phyloP scores from a whole-genome alignment of 1,284 basidiomycete genomes.

The Ustilago sp. region DNA sequence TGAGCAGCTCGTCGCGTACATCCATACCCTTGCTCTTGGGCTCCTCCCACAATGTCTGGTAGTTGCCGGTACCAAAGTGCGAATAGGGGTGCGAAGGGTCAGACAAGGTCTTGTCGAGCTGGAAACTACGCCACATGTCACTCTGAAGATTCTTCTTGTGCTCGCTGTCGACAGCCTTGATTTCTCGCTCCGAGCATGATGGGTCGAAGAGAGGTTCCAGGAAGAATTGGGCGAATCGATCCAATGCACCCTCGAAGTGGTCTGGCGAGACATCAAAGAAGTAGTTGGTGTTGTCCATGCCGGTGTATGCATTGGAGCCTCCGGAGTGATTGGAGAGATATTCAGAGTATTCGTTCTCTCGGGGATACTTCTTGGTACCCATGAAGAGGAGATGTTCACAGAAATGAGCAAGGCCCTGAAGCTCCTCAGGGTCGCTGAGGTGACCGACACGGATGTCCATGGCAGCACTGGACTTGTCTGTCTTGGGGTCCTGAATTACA shows the following conservation, averaged over 20 bases:
- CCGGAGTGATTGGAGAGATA: slow-evolving; percentile 93
- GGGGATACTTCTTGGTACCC: slow-evolving; percentile 73
- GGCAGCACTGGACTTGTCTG: slow-evolving; percentile 95
- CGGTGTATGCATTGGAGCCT: slow-evolving; percentile 91
- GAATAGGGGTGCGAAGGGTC: slow-evolving; percentile 83
- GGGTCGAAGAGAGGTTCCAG: slow-evolving; percentile 89
- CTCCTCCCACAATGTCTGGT: slow-evolving; percentile 80
- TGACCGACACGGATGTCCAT: slow-evolving; percentile 96
- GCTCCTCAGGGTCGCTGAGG: slow-evolving; percentile 80
- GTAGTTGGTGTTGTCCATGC: slow-evolving; percentile 93
- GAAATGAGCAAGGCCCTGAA: slow-evolving; percentile 83
- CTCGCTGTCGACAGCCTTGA: slow-evolving; percentile 97
- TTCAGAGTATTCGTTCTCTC: slow-evolving; percentile 72
- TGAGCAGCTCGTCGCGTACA: slow-evolving; percentile 87
- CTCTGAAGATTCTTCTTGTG: slow-evolving; percentile 97
- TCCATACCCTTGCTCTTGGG: slow-evolving; percentile 78
- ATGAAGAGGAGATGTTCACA: slow-evolving; percentile 97
- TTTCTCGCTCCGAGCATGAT: slow-evolving; percentile 91
- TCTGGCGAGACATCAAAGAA: slow-evolving; percentile 89
- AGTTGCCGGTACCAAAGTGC: slow-evolving; percentile 94
- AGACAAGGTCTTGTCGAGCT: slow-evolving; percentile 90
- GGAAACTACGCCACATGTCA: slow-evolving; percentile 97
- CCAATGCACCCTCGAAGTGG: slow-evolving; percentile 85
- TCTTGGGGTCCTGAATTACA: slow-evolving; percentile 84
- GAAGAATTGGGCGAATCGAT: slow-evolving; percentile 95